These are phyloP conservation scores for Ustilago xerochloae DNA, from an alignment of 1,284 basidiomycete species.

Conservation along the genomic window DNA sequence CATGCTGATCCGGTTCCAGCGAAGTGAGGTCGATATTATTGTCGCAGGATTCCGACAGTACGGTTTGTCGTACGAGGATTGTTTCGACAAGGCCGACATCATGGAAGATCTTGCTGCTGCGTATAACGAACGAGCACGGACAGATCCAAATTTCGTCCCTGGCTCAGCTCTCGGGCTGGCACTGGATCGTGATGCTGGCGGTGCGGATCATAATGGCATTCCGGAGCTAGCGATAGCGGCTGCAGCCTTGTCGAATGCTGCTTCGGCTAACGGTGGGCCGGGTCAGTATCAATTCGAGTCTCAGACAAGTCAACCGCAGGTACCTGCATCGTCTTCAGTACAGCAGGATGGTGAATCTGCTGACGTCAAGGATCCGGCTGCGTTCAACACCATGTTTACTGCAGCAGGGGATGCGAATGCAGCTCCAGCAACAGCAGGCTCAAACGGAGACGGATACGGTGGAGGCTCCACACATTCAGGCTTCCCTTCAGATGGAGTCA, in stretches of 20 bases:
- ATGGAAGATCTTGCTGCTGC: constrained; percentile 56
- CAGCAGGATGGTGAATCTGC: background rate
- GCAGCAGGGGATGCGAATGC: constrained; percentile 4
- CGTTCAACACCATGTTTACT: constrained; percentile 23
- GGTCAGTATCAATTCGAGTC: constrained; percentile 1
- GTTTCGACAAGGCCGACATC: constrained; percentile 79
- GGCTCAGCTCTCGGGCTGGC: constrained; percentile 40
- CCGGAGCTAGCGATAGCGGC: constrained; percentile 42
- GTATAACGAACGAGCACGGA: constrained; percentile 34
- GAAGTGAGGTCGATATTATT: constrained; percentile 79
- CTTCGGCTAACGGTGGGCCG: constrained; percentile 9
- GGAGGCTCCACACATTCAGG: constrained; percentile 3
- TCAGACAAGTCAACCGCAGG: background rate
- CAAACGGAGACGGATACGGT: background rate
- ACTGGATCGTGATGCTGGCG: constrained; percentile 22
- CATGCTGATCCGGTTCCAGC: constrained; percentile 51
- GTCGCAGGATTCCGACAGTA: constrained; percentile 87
- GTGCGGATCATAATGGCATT: constrained; percentile 23
- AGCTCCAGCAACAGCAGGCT: background rate
- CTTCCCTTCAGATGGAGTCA: background rate
- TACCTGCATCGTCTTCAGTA: background rate
- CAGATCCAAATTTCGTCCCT: constrained; percentile 34
- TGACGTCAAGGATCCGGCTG: constrained; percentile 12
- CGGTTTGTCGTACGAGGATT: constrained; percentile 76
- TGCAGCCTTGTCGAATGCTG: constrained; percentile 42